These are phyloP conservation scores for Ophiostoma ulmi DNA, from an alignment of 2,329 filamentous ascomycete genomes.

Conservation along the genomic window DNA sequence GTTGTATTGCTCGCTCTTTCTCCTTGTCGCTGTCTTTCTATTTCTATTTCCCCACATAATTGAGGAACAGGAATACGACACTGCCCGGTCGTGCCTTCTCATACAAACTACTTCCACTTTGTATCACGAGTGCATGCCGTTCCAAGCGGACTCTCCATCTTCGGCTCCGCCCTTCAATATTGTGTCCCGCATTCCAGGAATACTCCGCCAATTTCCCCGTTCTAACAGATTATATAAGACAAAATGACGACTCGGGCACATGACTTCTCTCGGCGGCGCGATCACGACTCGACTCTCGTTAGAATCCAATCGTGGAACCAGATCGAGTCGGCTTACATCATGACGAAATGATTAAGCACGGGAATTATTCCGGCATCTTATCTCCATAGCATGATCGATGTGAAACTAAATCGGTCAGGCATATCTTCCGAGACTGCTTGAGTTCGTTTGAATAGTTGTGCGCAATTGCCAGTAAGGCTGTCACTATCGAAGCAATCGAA, in stretches of 20 bases:
- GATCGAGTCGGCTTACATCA: not conserved
- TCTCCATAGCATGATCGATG: not conserved
- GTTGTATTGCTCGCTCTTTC: not conserved
- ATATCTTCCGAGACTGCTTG: not conserved
- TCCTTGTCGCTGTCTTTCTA: not conserved
- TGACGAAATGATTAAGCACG: not conserved
- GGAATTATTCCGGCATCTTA: not conserved
- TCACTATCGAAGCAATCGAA: not conserved
- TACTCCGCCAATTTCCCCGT: slow-evolving; percentile 1
- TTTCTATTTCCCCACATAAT: not conserved
- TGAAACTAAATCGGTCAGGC: not conserved
- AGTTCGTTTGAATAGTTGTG: not conserved
- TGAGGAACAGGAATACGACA: not conserved
- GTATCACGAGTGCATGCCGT: not conserved
- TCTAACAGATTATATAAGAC: not conserved
- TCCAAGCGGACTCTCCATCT: not conserved
- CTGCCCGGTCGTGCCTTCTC: not conserved
- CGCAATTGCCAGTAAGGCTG: not conserved
- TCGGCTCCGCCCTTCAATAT: not conserved
- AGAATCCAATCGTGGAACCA: not conserved
- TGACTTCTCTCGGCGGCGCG: not conserved
- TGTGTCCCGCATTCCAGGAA: not conserved
- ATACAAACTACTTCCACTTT: not conserved
- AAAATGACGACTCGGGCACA: not conserved
- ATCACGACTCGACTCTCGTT: not conserved